Conservation (phyloP, 805 yeast genomes). For the Jamesozyma rosinii region DNA sequence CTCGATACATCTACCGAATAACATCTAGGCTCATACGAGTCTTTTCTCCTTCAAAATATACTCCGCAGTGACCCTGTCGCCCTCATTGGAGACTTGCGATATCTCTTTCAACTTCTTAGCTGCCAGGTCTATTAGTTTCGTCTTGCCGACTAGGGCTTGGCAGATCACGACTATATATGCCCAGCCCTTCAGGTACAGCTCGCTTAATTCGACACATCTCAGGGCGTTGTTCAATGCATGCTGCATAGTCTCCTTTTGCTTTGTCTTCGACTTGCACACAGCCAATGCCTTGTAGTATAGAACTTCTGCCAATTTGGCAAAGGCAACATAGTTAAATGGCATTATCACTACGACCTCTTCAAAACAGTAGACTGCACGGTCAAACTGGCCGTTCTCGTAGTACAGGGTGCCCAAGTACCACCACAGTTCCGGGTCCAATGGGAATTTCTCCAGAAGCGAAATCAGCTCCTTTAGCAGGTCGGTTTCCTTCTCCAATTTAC, state of each 20-base stretch:
- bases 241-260: constrained; percentile 9
- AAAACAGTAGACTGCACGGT: constrained; percentile 54
- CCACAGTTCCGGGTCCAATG: constrained; percentile 74
- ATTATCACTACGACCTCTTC: constrained; percentile 61
- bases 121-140: constrained; percentile 33
- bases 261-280: constrained; percentile 6
- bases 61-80: constrained; percentile 35
- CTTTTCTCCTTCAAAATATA: constrained; percentile 9
- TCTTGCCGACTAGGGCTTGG: constrained; percentile 18
- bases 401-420: constrained; percentile 67
- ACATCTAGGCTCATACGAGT: neutral
- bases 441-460: constrained; percentile 33
- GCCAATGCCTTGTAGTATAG: constrained; percentile 17
- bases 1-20: neutral
- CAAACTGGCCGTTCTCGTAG: constrained; percentile 47
- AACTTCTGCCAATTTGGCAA: constrained; percentile 22
- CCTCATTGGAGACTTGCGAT: constrained; percentile 20
- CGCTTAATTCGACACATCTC: constrained; percentile 71
- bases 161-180: constrained; percentile 44
- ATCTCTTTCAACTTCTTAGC: constrained; percentile 31
- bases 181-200: constrained; percentile 65
- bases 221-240: constrained; percentile 41
- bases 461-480: constrained; percentile 12
- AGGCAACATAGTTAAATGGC: constrained; percentile 41
- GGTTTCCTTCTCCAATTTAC: constrained; percentile 8